A percentile compares a stretch with the other conserved stretches of the same genome.
These are phyloP conservation scores for Monascus ruber DNA, from an alignment of 2,329 filamentous ascomycete genomes.

Conservation along the genomic window DNA sequence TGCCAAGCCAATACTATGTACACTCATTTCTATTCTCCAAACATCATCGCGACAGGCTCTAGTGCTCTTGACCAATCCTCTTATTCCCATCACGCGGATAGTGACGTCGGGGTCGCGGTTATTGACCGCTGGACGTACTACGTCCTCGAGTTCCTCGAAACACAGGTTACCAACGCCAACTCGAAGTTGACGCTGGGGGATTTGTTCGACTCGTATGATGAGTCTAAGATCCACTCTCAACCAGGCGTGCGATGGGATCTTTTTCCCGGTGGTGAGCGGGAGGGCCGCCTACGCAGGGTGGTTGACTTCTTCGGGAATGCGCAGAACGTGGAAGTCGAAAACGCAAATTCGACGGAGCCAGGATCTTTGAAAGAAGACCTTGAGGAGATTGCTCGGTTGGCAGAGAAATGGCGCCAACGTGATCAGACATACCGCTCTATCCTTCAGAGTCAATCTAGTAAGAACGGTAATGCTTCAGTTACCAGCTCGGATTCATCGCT, in stretches of 20 bases:
- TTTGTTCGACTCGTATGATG: constrained; percentile 92
- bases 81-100: constrained; percentile 96
- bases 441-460: constrained; percentile 10
- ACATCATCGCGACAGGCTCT: constrained; percentile 95
- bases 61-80: constrained; percentile 92
- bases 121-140: constrained; percentile 99
- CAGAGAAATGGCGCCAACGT: constrained; percentile 40
- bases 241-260: constrained; percentile 90
- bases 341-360: constrained; percentile 42
- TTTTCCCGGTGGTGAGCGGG: constrained; percentile 73
- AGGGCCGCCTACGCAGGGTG: constrained; percentile 66
- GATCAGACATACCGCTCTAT: constrained; percentile 22
- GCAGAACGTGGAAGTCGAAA: constrained; percentile 86
- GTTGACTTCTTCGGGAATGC: constrained; percentile 99
- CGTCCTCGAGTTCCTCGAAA: constrained; percentile 92
- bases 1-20: constrained; percentile 99
- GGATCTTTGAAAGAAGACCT: constrained; percentile 56
- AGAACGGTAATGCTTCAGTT: constrained; percentile 4
- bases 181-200: constrained; percentile 86
- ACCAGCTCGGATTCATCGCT: not conserved
- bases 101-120: constrained; percentile 93
- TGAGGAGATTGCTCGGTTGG: constrained; percentile 54
- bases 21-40: constrained; percentile 92
- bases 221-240: constrained; percentile 84
- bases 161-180: constrained; percentile 71